Evolutionary conservation across 2,329 filamentous ascomycete genomes (phyloP), one percentile per base, ranked within the genome.

Genomic region (Cryphonectria nitschkei): DNA sequence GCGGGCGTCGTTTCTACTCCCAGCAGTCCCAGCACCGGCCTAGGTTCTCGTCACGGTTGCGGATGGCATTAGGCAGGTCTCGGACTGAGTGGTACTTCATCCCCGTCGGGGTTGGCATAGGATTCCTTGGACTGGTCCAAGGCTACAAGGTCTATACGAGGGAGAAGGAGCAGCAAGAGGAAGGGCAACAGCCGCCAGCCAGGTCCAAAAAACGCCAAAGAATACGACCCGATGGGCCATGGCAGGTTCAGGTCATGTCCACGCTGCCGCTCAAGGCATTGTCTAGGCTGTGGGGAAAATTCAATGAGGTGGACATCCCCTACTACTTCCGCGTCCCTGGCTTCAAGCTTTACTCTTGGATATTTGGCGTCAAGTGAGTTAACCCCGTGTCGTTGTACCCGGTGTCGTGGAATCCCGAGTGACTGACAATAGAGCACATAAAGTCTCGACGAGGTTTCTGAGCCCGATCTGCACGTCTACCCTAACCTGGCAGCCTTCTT

Each of bases 401-500:
- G 19, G 4, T 8, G 7, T n/a, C 46, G 76, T 60, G 26, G 65
- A 37, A 61, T 67, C 67, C 22, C 67, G 46, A 68, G 26, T 65
- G 50, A 68, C 76, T 80, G 68, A 81, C 73, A n/a, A 11, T 22
- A 54, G 7, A 16, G n/a, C 77, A 92, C 37, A 39, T 1, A n/a
- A 50, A 64, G 91, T 79, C 87, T 99, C 70, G 88, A 91, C 71
- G 96, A 99, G 83, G 90, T 98, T 26, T 89, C 90, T 43, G 95
- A 99, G 79, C 89, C 91, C 26, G 96, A 99, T 77, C 89, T 99
- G 29, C 94, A 93, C 79, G 88, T 88, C 64, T 99, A 96, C 80
- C 93, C 94, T 29, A 99, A 99, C 79, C 89, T 99, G 56, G 94
- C 95, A 7, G 90, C 95, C 71, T 99, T 99, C 86, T 99, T 99